Conservation (phyloP, 1,284 basidiomycete species). For the Entoloma clypeatum region DNA sequence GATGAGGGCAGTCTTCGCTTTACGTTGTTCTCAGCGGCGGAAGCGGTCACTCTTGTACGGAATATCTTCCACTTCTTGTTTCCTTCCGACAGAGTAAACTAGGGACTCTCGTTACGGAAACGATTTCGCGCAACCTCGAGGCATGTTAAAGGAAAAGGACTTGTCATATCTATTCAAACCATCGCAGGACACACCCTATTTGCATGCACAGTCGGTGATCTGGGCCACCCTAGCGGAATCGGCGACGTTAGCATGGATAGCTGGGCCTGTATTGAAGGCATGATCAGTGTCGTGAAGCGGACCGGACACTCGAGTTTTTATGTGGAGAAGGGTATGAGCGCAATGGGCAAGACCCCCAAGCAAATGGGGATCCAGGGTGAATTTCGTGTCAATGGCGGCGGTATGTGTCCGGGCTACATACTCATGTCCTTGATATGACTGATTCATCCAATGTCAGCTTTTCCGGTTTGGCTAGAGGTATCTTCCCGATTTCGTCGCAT, state of each 20-base stretch:
- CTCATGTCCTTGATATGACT: too few relatives aligned
- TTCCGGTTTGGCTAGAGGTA: slow-evolving; percentile 81
- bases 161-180: slow-evolving; percentile 73
- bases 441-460: slow-evolving; percentile 62
- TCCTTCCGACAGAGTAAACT: slow-evolving; percentile 4
- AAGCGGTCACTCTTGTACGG: slow-evolving; percentile 66
- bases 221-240: slow-evolving; percentile 58
- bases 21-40: slow-evolving; percentile 65
- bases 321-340: slow-evolving; percentile 77
- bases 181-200: slow-evolving; percentile 76
- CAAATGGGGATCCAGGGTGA: slow-evolving; percentile 66
- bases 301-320: slow-evolving; percentile 83
- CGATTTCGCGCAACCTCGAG: slow-evolving; percentile 70
- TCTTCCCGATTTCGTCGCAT: slow-evolving; percentile 13
- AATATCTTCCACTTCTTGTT: slow-evolving; percentile 1
- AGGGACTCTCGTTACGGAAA: slow-evolving; percentile 74
- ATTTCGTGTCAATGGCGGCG: slow-evolving; percentile 66
- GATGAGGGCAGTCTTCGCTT: slow-evolving; percentile 71
- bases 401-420: too few relatives aligned
- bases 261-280: slow-evolving; percentile 73
- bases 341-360: slow-evolving; percentile 71
- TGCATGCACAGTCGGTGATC: slow-evolving; percentile 75
- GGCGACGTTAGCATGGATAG: slow-evolving; percentile 77
- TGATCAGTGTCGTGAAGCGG: slow-evolving; percentile 70
- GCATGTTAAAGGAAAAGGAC: slow-evolving; percentile 71